A percentile compares a stretch with the other conserved stretches of the same genome.
These are phyloP conservation scores for Dictyophora rubrovolvata DNA, from an alignment of 768 basidiomycete genomes.

Conservation along the genomic window DNA sequence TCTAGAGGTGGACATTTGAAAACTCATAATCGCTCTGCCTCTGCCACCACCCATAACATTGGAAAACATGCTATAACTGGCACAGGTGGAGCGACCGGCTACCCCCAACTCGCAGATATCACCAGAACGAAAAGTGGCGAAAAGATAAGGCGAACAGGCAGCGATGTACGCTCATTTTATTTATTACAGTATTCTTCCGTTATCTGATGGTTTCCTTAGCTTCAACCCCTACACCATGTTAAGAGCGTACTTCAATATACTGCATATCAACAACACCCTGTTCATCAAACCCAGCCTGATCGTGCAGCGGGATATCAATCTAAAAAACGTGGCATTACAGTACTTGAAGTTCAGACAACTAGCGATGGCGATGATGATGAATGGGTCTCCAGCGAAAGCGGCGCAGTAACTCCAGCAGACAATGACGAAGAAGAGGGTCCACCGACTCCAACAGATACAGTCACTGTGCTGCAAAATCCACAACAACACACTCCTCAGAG, in stretches of 20 bases:
- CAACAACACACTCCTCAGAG: not conserved
- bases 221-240: not conserved
- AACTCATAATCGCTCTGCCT: slow-evolving; percentile 2
- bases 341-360: not conserved
- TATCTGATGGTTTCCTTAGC: not conserved
- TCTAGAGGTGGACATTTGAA: slow-evolving; percentile 1
- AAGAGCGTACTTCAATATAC: not conserved
- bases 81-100: not conserved
- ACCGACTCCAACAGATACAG: not conserved
- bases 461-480: not conserved
- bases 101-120: not conserved
- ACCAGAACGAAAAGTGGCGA: slow-evolving; percentile 3
- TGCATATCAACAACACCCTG: not conserved
- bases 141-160: slow-evolving; percentile 4
- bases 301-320: slow-evolving; percentile 2
- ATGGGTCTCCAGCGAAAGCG: slow-evolving; percentile 74
- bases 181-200: not conserved
- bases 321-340: not conserved
- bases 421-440: slow-evolving; percentile 29
- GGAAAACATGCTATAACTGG: not conserved
- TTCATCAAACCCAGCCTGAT: slow-evolving; percentile 2
- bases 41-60: not conserved
- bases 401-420: slow-evolving; percentile 54
- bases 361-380: slow-evolving; percentile 46
- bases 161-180: not conserved